A percentile compares a stretch with the other conserved stretches of the same genome.
Conservation (phyloP, 2,329 filamentous ascomycete species). For the Teratosphaeria pseudoeucalypti region DNA sequence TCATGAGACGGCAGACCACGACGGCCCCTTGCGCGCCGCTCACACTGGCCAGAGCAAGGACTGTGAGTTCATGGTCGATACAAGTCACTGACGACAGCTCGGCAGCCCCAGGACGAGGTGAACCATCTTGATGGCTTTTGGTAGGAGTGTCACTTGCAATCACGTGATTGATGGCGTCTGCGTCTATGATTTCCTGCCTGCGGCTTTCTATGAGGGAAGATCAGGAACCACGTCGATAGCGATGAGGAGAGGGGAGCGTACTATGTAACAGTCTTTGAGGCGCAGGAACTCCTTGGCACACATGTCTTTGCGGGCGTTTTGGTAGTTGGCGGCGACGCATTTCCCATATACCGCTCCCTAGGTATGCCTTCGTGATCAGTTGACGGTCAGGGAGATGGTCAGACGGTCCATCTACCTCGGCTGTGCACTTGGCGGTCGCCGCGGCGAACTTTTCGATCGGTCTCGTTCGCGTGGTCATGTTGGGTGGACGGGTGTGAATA, state of each 20-base stretch:
- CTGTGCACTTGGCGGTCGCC: constrained; percentile 54
- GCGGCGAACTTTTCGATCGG: constrained; percentile 61
- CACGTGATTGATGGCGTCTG: background rate
- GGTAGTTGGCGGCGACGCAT: constrained; percentile 85
- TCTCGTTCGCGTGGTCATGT: constrained; percentile 39
- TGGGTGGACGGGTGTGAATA: background rate
- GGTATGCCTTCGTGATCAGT: constrained; percentile 2
- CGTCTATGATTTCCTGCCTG: background rate
- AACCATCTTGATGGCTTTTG: no score
- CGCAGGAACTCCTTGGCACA: constrained; percentile 75
- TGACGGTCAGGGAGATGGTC: background rate
- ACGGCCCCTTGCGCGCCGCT: no score
- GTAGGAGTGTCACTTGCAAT: background rate
- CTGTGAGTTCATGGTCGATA: background rate
- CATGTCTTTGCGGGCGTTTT: constrained; percentile 81
- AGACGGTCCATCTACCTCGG: constrained; percentile 42
- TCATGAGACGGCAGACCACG: no score
- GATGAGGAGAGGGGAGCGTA: constrained; percentile 27
- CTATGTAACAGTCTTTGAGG: constrained; percentile 79
- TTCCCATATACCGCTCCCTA: constrained; percentile 81
- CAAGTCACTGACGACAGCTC: background rate
- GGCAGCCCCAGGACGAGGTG: no score
- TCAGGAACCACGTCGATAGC: constrained; percentile 9
- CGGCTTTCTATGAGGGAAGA: background rate
- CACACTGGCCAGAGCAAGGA: no score